phyloP scores from a whole-genome alignment of 1,284 basidiomycete genomes.

The Cryptococcus sp. region DNA sequence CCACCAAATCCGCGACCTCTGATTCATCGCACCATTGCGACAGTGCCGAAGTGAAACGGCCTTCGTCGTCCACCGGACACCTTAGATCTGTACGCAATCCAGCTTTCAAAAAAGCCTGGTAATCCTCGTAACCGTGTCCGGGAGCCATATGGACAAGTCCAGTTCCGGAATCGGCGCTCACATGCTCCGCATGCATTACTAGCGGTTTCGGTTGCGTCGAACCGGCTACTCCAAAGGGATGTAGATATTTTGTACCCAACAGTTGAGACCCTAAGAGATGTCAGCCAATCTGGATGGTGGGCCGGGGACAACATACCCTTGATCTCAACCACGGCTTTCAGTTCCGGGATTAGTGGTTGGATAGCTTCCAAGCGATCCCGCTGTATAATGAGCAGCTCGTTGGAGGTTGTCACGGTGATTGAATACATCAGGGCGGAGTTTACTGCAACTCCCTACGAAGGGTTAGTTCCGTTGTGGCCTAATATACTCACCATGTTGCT shows the following conservation, averaged over 20 bases:
- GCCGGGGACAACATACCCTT: background rate
- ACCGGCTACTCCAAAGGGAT: constrained; percentile 36
- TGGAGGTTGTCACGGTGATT: constrained; percentile 51
- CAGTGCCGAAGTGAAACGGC: constrained; percentile 63
- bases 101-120: constrained; percentile 59
- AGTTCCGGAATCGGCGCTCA: constrained; percentile 85
- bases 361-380: constrained; percentile 65
- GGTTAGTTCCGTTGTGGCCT: background rate
- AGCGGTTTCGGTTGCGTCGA: constrained; percentile 53
- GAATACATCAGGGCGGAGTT: constrained; percentile 69
- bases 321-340: background rate
- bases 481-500: constrained; percentile 75
- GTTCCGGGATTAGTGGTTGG: background rate
- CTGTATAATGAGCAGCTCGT: constrained; percentile 56
- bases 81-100: constrained; percentile 43
- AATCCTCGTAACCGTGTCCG: constrained; percentile 92
- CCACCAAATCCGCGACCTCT: constrained; percentile 49
- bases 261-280: constrained; percentile 58
- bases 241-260: constrained; percentile 61
- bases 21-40: constrained; percentile 54
- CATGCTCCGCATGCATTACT: constrained; percentile 58
- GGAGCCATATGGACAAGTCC: constrained; percentile 95
- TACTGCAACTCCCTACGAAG: constrained; percentile 73
- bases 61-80: constrained; percentile 80
- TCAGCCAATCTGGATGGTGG: background rate